Base-by-base conservation (phyloP, 2,329 filamentous ascomycete genomes). In the Pyricularia grisea region DNA sequence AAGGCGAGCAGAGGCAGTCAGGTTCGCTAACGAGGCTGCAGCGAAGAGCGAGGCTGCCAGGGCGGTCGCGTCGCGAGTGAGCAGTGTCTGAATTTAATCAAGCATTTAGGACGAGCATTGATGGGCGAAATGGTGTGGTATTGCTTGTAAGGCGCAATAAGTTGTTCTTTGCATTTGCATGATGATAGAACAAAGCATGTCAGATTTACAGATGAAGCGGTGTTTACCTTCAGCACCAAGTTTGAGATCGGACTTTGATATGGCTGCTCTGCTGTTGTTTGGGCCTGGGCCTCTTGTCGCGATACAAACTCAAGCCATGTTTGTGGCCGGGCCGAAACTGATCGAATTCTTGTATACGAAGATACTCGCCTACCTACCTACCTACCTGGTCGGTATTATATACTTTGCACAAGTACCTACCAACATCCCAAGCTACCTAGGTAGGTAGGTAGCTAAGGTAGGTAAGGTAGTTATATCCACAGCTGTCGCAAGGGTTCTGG, bases 11-110 rank as follows among this genome's bases (percentile, higher is more conserved):
- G 67, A 68, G 30, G 67, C 67, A 4, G 58, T 68, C 28, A 31
- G 73, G 68, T 80, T 81, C 70, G 81, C 81, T 31, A 79, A 76
- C 70, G 77, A 79, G 70, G 81, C 81, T 73, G 42, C 31, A 12
- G 67, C 14, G 10, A 68, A 68, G 28, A 63, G 67, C 58, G 67
- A 61, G n/a, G 58, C 65, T 28, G 65, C 58, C 58, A 25, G 20
- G 58, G 58, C 58, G 5, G 58, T 61, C 14, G 58, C 58, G 4
- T 25, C 23, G 23, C 58, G 58, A 14, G 58, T 17, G 12, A 14
- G n/a, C 4, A 27, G 12, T 61, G n/a, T 61, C 58, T 61, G 58
- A 61, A 25, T 61, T 61, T 27, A 61, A 27, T 27, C n/a, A 12
- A 27, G 23, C 58, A 27, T 25, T 3, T 25, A 17, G 11, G 55